Conservation (phyloP, 2,329 filamentous ascomycete species). For the Dothidotthia symphoricarpi region DNA sequence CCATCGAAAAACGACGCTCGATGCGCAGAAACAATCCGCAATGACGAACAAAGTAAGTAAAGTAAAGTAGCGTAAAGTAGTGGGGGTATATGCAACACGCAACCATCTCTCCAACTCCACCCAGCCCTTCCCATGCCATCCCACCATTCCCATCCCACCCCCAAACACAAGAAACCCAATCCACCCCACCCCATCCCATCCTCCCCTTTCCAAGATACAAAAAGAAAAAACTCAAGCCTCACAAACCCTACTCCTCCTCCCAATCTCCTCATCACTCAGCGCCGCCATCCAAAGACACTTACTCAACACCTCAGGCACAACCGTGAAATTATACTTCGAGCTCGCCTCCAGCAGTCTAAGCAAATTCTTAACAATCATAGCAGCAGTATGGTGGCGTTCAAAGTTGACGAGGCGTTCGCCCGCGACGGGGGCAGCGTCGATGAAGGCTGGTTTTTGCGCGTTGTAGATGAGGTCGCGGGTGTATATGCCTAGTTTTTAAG, state of each 20-base stretch:
- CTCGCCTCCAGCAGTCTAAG: slow-evolving; percentile 77
- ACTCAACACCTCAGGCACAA: slow-evolving; percentile 74
- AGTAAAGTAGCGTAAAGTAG: too few relatives aligned
- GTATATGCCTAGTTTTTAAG: slow-evolving; percentile 67
- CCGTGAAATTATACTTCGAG: slow-evolving; percentile 69
- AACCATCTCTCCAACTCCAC: too few relatives aligned
- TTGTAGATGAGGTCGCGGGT: slow-evolving; percentile 83
- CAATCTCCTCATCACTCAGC: slow-evolving; percentile 71
- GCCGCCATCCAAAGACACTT: slow-evolving; percentile 84
- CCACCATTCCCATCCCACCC: too few relatives aligned
- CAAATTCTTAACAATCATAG: slow-evolving; percentile 75
- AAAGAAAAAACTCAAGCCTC: too few relatives aligned
- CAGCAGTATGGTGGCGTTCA: slow-evolving; percentile 73
- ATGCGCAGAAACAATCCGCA: too few relatives aligned
- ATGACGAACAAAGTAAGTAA: too few relatives aligned
- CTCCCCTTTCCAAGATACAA: too few relatives aligned
- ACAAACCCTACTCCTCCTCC: slow-evolving; percentile 30
- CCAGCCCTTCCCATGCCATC: too few relatives aligned
- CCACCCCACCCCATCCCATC: too few relatives aligned
- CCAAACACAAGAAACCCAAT: too few relatives aligned
- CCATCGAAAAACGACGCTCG: too few relatives aligned
- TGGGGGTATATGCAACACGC: too few relatives aligned
- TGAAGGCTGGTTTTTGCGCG: slow-evolving; percentile 72
- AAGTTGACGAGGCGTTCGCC: slow-evolving; percentile 75
- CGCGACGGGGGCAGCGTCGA: slow-evolving; percentile 60